Conservation (phyloP, 257 asterid genomes). For the Nicotiana tomentosiformis region DNA sequence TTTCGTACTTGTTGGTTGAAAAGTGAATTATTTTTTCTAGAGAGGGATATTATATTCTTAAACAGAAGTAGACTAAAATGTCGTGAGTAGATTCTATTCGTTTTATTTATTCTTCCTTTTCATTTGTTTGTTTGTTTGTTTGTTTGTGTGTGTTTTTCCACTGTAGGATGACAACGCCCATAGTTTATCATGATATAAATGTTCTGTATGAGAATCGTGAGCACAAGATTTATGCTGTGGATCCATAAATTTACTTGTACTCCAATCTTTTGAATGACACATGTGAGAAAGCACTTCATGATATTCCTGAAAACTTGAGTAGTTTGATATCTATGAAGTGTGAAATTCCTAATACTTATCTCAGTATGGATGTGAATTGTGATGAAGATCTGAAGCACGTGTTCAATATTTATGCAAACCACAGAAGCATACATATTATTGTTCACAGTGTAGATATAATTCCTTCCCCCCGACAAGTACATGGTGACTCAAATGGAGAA, state of each 20-base stretch:
- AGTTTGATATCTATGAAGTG: neutral
- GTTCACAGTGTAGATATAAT: neutral
- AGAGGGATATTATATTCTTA: no score
- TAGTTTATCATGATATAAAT: neutral
- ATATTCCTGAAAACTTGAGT: neutral
- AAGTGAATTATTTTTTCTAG: no score
- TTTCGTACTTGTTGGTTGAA: no score
- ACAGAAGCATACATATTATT: neutral
- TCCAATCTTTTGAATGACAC: neutral
- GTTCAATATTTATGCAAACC: neutral
- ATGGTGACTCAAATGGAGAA: neutral
- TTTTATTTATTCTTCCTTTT: no score
- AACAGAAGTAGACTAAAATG: no score
- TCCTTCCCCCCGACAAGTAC: neutral
- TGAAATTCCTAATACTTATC: neutral
- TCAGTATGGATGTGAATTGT: neutral
- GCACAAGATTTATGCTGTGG: neutral
- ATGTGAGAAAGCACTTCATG: neutral
- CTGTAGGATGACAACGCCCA: neutral
- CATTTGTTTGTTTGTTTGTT: no score
- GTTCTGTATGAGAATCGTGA: neutral
- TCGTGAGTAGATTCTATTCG: neutral
- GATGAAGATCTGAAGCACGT: neutral
- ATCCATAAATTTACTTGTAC: neutral
- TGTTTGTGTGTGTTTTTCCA: neutral